phyloP scores from a whole-genome alignment of 768 basidiomycete genomes.

The Hypholoma sublateritium region DNA sequence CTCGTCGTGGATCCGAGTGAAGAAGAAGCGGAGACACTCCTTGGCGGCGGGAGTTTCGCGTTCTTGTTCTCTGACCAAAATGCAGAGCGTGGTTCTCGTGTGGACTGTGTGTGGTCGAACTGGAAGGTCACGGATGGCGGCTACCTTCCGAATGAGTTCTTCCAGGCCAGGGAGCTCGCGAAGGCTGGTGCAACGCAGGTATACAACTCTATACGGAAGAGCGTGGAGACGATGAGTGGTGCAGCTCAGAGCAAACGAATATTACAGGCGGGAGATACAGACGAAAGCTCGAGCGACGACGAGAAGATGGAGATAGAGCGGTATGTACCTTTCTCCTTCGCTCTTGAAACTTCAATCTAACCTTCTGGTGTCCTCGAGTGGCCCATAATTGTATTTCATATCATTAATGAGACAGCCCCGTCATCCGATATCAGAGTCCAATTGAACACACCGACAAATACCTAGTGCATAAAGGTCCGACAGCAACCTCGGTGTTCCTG shows the following conservation, averaged over 20 bases:
- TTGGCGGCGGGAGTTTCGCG: conserved; percentile 65
- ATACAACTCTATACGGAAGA: conserved; percentile 47
- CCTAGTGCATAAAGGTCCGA: too few species aligned
- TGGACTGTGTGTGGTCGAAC: conserved; percentile 57
- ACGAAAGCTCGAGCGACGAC: conserved; percentile 28
- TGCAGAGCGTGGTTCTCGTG: conserved; percentile 11
- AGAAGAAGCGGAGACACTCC: conserved; percentile 34
- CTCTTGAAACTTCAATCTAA: background rate
- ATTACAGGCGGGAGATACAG: conserved; percentile 3
- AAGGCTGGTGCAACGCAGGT: conserved; percentile 43
- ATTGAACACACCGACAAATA: too few species aligned
- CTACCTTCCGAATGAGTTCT: conserved; percentile 38
- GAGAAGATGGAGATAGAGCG: conserved; percentile 44
- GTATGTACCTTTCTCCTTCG: background rate
- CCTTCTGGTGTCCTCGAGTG: background rate
- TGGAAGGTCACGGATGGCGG: conserved; percentile 39
- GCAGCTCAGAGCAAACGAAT: background rate
- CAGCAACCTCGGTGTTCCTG: too few species aligned
- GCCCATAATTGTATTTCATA: background rate
- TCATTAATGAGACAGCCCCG: background rate
- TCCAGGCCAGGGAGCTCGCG: conserved; percentile 49
- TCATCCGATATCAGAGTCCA: too few species aligned
- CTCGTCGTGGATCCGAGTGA: conserved; percentile 56
- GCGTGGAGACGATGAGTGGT: conserved; percentile 24
- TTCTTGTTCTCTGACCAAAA: conserved; percentile 49